Percentiles rank a stretch among this genome's conserved stretches.
These are phyloP conservation scores for Phanerochaete carnosa DNA, from an alignment of 768 basidiomycete species.

Conservation along the genomic window DNA sequence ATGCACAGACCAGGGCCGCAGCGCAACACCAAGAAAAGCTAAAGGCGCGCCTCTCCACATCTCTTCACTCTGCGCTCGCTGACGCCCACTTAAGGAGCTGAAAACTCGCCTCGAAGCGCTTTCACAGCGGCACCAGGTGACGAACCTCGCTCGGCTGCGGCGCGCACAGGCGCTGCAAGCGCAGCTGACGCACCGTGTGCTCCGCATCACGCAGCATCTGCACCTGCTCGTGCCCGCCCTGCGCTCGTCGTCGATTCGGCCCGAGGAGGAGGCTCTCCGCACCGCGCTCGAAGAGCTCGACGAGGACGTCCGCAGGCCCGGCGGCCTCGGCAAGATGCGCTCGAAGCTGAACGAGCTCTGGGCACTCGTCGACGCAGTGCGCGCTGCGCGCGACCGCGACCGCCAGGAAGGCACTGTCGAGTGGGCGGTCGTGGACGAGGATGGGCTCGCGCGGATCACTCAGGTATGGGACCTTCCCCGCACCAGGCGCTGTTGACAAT, in stretches of 20 bases:
- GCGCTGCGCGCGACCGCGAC: constrained; percentile 51
- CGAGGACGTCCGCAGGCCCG: constrained; percentile 58
- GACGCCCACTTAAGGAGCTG: constrained; percentile 48
- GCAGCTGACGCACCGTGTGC: constrained; percentile 68
- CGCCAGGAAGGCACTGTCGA: constrained; percentile 48
- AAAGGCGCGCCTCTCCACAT: constrained; percentile 34
- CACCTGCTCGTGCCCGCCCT: constrained; percentile 77
- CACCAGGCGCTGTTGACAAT: not conserved
- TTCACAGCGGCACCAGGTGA: constrained; percentile 57
- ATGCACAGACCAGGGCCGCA: constrained; percentile 68
- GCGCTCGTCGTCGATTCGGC: constrained; percentile 69
- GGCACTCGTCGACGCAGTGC: constrained; percentile 76
- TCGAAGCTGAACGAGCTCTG: constrained; percentile 82
- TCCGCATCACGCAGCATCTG: constrained; percentile 68
- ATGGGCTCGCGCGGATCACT: constrained; percentile 72
- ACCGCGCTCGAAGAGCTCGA: constrained; percentile 70
- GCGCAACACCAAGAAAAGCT: constrained; percentile 65
- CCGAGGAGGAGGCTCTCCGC: constrained; percentile 77
- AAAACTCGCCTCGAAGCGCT: constrained; percentile 60
- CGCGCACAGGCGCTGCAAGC: constrained; percentile 62
- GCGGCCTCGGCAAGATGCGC: constrained; percentile 54
- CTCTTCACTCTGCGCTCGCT: not conserved
- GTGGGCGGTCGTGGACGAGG: constrained; percentile 87
- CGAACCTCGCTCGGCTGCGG: constrained; percentile 64
- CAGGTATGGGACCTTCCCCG: constrained; percentile 42